Conservation (phyloP, 1,139 yeast genomes). For the Geotrichum cucujoidarum region DNA sequence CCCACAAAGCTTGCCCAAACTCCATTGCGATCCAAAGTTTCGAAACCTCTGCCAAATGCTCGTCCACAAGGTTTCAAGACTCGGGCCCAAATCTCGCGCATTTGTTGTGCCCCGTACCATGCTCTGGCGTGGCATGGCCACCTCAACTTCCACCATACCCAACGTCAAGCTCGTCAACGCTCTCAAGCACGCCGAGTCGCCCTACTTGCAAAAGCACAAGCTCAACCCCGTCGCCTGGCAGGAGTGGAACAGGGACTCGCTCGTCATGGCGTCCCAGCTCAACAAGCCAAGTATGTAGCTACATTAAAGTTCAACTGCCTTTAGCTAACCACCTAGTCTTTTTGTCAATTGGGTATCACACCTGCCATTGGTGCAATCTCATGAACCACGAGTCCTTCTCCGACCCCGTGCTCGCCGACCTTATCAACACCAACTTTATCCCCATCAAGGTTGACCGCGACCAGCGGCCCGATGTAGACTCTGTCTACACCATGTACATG, state of each 20-base stretch:
- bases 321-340: slow-evolving; percentile 23
- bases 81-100: not conserved
- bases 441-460: slow-evolving; percentile 40
- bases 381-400: slow-evolving; percentile 38
- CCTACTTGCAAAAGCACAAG: slow-evolving; percentile 30
- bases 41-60: no score
- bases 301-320: not conserved
- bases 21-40: no score
- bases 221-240: slow-evolving; percentile 36
- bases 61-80: not conserved
- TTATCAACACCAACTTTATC: slow-evolving; percentile 34
- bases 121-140: not conserved
- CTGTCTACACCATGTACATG: slow-evolving; percentile 38
- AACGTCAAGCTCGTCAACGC: slow-evolving; percentile 2
- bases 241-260: slow-evolving; percentile 36
- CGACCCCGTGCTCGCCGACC: slow-evolving; percentile 30
- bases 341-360: slow-evolving; percentile 38
- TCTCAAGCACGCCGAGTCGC: slow-evolving; percentile 29
- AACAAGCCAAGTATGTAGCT: slow-evolving; percentile 30
- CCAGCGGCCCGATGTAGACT: slow-evolving; percentile 40
- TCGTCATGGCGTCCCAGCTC: slow-evolving; percentile 32
- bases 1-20: no score
- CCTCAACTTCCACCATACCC: slow-evolving; percentile 3
- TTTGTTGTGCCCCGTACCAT: not conserved
- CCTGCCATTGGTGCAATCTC: slow-evolving; percentile 41